Percentiles rank a stretch among this genome's conserved stretches.
Evolutionary conservation across 83 land plant genomes (phyloP).

Genomic region (Larix sibirica): DNA sequence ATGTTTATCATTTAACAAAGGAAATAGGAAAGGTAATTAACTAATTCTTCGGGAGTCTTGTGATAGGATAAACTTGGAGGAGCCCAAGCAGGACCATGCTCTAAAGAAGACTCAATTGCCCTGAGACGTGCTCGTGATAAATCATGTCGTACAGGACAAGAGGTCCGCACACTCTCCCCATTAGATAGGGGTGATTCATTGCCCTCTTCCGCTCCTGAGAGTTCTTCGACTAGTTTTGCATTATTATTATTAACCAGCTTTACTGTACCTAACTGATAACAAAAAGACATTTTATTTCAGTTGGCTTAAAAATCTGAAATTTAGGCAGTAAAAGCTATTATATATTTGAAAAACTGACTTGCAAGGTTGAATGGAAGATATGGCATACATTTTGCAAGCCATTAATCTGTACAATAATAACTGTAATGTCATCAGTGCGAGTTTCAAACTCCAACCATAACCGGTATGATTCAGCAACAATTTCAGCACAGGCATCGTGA

Average conservation of each 20-base stretch:
- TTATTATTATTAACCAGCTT: neutral
- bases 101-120: conserved; percentile 87
- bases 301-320: neutral
- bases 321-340: neutral
- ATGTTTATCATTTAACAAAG: conserved; percentile 1
- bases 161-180: conserved; percentile 37
- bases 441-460: conserved; percentile 94
- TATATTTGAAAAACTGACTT: neutral
- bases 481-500: conserved; percentile 91
- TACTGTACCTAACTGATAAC: conserved; percentile 13
- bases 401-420: conserved; percentile 83
- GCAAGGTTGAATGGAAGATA: neutral
- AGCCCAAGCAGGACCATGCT: conserved; percentile 75
- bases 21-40: conserved; percentile 22
- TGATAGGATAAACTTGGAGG: conserved; percentile 68
- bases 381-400: conserved; percentile 54
- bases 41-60: conserved; percentile 92
- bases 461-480: conserved; percentile 89
- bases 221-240: neutral
- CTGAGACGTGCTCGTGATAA: conserved; percentile 76
- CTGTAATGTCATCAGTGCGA: conserved; percentile 94
- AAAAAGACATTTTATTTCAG: neutral
- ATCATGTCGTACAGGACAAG: conserved; percentile 77
- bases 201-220: conserved; percentile 32
- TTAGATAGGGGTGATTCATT: conserved; percentile 55